phyloP scores from a whole-genome alignment of 2,329 filamentous ascomycete species.

The Malbranchea zuffiana region DNA sequence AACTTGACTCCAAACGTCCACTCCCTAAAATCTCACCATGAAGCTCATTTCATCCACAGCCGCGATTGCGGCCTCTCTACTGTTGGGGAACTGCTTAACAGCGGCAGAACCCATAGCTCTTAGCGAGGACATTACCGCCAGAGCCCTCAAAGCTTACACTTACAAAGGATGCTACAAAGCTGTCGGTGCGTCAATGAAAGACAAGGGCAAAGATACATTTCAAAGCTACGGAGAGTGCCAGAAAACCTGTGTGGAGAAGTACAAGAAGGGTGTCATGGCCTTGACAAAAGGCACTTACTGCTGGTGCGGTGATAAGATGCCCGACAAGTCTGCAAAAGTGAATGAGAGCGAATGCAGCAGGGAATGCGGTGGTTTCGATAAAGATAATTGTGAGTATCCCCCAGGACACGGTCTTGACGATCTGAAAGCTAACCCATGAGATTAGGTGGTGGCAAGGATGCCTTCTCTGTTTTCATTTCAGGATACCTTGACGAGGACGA shows the following conservation, averaged over 20 bases:
- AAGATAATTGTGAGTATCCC: slow-evolving; percentile 51
- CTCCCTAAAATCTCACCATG: no score
- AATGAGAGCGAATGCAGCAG: slow-evolving; percentile 52
- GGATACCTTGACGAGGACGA: slow-evolving; percentile 31
- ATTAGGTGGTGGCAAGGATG: slow-evolving; percentile 47
- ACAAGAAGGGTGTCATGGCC: slow-evolving; percentile 49
- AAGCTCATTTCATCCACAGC: slow-evolving; percentile 7
- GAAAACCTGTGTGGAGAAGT: slow-evolving; percentile 37
- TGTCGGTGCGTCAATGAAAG: slow-evolving; percentile 36
- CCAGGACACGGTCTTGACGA: neutral
- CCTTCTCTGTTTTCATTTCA: slow-evolving; percentile 44
- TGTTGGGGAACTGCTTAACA: slow-evolving; percentile 1
- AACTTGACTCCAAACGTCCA: no score
- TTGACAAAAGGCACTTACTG: slow-evolving; percentile 53
- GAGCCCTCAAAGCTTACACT: neutral
- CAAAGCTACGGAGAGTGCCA: slow-evolving; percentile 49
- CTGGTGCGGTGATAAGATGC: slow-evolving; percentile 61
- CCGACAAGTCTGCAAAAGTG: slow-evolving; percentile 45
- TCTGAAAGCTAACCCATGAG: slow-evolving; percentile 17
- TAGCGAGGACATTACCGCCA: neutral
- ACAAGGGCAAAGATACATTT: slow-evolving; percentile 41
- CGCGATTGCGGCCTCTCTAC: slow-evolving; percentile 9
- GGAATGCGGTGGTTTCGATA: slow-evolving; percentile 52
- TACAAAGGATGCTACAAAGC: slow-evolving; percentile 43
- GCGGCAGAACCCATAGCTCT: neutral